phyloP scores from a whole-genome alignment of 2,329 filamentous ascomycete species.

The Penicillium sumatraense region DNA sequence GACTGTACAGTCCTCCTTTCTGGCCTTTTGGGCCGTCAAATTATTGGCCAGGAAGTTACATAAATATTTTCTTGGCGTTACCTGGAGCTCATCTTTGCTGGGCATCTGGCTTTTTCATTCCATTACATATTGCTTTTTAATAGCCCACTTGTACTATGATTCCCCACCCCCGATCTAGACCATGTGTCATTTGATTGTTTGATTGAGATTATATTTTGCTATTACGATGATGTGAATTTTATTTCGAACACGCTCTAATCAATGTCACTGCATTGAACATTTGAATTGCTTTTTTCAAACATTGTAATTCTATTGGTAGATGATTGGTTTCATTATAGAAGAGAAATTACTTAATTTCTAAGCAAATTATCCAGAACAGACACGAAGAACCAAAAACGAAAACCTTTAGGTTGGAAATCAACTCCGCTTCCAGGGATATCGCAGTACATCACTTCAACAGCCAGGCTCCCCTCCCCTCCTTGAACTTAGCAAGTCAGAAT shows the following conservation, averaged over 20 bases:
- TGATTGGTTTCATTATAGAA: too few relatives aligned
- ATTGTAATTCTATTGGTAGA: too few relatives aligned
- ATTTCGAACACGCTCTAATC: background rate
- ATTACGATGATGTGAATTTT: background rate
- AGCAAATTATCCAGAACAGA: too few relatives aligned
- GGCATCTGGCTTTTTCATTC: background rate
- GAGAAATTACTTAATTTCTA: too few relatives aligned
- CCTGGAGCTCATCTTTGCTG: background rate
- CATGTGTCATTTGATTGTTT: background rate
- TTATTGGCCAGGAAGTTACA: slow-evolving; percentile 4
- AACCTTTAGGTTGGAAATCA: too few relatives aligned
- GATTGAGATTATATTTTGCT: background rate
- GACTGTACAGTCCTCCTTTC: slow-evolving; percentile 18
- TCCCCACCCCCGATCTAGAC: slow-evolving; percentile 6
- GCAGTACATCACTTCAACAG: background rate
- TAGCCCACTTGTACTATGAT: slow-evolving; percentile 11
- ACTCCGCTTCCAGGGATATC: too few relatives aligned
- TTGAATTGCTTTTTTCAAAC: background rate
- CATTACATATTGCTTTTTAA: slow-evolving; percentile 12
- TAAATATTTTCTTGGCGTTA: slow-evolving; percentile 13
- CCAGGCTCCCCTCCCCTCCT: background rate
- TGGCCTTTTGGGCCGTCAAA: background rate
- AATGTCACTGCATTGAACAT: background rate
- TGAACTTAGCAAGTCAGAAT: slow-evolving; percentile 19
- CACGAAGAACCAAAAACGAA: too few relatives aligned